These are phyloP conservation scores for Rubia occidens DNA, from an alignment of 305 asterid species.

Conservation along the genomic window DNA sequence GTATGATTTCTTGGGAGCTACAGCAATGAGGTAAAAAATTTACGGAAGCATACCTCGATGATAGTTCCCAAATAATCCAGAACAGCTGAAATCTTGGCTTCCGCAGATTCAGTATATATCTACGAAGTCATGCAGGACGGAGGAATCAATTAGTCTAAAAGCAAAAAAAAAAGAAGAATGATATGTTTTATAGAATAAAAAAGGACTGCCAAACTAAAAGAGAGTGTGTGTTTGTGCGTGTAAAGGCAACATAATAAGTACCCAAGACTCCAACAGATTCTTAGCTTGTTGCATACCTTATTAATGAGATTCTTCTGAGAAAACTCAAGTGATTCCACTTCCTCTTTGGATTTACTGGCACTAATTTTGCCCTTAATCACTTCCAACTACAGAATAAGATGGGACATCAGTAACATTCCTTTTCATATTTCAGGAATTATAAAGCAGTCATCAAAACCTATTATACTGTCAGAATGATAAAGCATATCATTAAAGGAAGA, in stretches of 20 bases:
- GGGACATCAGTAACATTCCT: slow-evolving; percentile 5
- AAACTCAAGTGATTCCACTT: slow-evolving; percentile 69
- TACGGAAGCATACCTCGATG: slow-evolving; percentile 49
- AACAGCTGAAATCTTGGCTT: slow-evolving; percentile 88
- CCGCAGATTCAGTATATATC: slow-evolving; percentile 79
- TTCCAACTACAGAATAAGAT: slow-evolving; percentile 49
- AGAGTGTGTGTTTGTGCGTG: neutral
- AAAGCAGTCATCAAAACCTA: slow-evolving; percentile 4
- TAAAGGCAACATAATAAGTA: neutral
- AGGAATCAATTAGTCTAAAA: neutral
- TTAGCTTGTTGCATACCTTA: slow-evolving; percentile 39
- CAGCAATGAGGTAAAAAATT: slow-evolving; percentile 10
- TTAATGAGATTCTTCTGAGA: slow-evolving; percentile 70
- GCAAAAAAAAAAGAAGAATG: neutral
- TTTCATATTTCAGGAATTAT: neutral
- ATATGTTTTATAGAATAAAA: neutral
- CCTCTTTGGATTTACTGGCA: slow-evolving; percentile 74
- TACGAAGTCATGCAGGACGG: slow-evolving; percentile 19
- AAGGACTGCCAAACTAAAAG: neutral
- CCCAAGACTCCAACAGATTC: neutral
- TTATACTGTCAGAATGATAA: neutral
- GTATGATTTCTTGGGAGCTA: neutral
- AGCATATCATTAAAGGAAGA: neutral
- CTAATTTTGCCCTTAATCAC: slow-evolving; percentile 45
- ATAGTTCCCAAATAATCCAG: slow-evolving; percentile 86